Base-by-base conservation (phyloP, 1,284 basidiomycete genomes). In the Ceratobasidium sp. region DNA sequence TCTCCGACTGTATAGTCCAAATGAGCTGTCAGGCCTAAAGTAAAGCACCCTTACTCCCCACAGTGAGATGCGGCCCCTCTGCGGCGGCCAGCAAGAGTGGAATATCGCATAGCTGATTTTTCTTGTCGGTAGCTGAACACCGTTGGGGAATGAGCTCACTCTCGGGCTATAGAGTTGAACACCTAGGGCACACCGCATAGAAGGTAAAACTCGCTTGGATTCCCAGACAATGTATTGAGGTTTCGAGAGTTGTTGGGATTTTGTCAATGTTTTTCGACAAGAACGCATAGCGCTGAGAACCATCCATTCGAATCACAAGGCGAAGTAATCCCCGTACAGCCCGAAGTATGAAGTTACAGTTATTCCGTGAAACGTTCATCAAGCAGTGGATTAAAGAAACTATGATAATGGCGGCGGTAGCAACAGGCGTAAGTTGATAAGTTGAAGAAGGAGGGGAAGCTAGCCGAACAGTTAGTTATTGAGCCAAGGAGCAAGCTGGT, bases 111-210 rank as follows among this genome's bases (percentile, higher is more conserved):
- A n/a, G n/a, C n/a, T n/a, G n/a, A n/a, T n/a, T n/a, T n/a, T n/a
- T n/a, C n/a, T n/a, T n/a, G 20, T 66, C 23, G 42, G 28, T 9
- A 49, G n/a, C n/a, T 1, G 40, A 46, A n/a, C 46, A 51, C 2
- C 12, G 58, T 6, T 51, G 23, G 7, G 72, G 60, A n/a, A 51
- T 40, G 1, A 6, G 28, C 5, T 51, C 44, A 20, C 61, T 20
- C 51, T 64, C 23, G 18, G 61, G 40, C 18, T 77, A 77, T 4
- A 53, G 46, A 13, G 58, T 20, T 13, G 42, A 44, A 28, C 73
- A 77, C 26, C 33, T 42, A 3, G 73, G 53, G 39, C 73, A 77
- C 42, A 53, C 46, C 5, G 18, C 58, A n/a, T 33, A 64, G 33
- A 46, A 53, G 18, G n/a, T 61, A 7, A 64, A 18, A 13, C 10